Base-by-base conservation (phyloP, 129 eudicot species). In the Artemisia tridentata region DNA sequence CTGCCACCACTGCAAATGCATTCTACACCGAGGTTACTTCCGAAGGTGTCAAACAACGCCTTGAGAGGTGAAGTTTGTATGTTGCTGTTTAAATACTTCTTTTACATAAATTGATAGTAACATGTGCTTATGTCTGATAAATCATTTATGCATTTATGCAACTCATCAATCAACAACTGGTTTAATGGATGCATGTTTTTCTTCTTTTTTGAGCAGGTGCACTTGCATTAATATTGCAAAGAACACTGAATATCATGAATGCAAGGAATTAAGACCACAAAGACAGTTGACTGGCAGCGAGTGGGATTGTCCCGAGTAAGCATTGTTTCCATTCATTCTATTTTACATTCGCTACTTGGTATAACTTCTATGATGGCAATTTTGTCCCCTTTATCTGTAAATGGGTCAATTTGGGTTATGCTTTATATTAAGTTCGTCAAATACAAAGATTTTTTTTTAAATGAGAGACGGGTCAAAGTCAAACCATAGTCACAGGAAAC, bases 271-370 rank as follows among this genome's bases (percentile, higher is more conserved):
- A 27, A 83, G 90, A 77, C 90, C 96, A 52, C 85, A 69, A 54
- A 84, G 84, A 71, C 84, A 73, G 63, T 75, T 88, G 63, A 85
- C 90, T 25, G 90, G 97, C 45, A 75, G 88, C 47, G 96, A 91
- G 81, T 91, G 97, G 97, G 90, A 91, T 64, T 91, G 97, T 75
- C 97, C 96, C 48, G 88, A 81, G 97, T 91, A 63, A 84, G 97
- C 65, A 75, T 71, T 78, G 59, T 52, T 78, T 74, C 12, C 46
- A 31, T 80, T 57, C 55, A 48, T 59, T 57, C 56, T 25, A 66
- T 47, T 23, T n/a, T 75, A 75, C 49, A 16, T 65, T 41, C 16
- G 67, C 67, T 75, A 56, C 34, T 47, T n/a, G 27, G 58, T 65
- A 45, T 25, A 66, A 23, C 43, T 27, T 61, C 45, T 13, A 15